Base-by-base conservation (phyloP, 164 flowering plant genomes). In the Liquidambar formosana region DNA sequence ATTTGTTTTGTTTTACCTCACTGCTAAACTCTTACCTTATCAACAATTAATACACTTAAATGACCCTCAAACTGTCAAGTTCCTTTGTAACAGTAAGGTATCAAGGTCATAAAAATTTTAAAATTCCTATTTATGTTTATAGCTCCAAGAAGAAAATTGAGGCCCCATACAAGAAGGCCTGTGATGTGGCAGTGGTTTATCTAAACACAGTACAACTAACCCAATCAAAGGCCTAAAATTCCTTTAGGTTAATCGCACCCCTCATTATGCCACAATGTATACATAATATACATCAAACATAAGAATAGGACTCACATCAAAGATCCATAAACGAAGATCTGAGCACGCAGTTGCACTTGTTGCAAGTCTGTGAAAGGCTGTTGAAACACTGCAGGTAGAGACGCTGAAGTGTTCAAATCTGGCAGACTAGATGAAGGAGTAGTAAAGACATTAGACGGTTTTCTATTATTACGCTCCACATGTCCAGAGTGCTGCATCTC, bases 261-360 rank as follows among this genome's bases (percentile, higher is more conserved):
- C 5, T 43, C 48, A 23, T 58, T 45, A 44, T 47, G 33, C 43
- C 13, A 44, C 9, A 16, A 51, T 21, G 33, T 26, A 68, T 26
- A 1, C 14, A 21, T 12, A 22, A 48, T 21, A 52, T 3, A 33
- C 15, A 18, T 57, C 16, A 69, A 33, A 52, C 16, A 28, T 14
- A 61, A 45, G 57, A 15, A 61, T 9, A 57, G 46, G 9, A 83
- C 99, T 85, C 76, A 96, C 99, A 96, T 93, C 46, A 96, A 73
- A 73, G 98, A 90, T 73, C 99, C 99, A 84, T 96, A 96, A 57
- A 96, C 99, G 86, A 92, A 87, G 13, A 96, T 96, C 83, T 96
- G 99, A 22, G 99, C 98, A 72, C 99, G 97, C 75, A 96, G 77
- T 79, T 96, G 97, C 75, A 93, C 89, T 90, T 96, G 99, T 69